Evolutionary conservation across 345 rosid genomes (phyloP), one percentile per base, ranked within the genome.

Genomic region (Eucalyptus regnans): DNA sequence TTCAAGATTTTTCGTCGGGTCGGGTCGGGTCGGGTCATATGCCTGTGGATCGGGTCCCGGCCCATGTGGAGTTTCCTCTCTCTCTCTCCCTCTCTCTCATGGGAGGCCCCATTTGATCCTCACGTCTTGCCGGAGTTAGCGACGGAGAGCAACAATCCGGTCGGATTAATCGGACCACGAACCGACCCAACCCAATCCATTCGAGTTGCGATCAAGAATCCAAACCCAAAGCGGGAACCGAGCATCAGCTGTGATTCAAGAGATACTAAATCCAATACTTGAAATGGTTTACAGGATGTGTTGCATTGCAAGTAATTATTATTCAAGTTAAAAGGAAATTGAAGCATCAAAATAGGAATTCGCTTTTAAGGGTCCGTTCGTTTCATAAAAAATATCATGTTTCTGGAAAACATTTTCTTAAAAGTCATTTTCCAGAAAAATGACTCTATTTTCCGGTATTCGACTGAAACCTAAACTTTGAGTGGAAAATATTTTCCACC

Each of bases 121-220:
- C 7, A 62, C 7, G 2, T 62, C 56, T 52, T 13, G 68, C 33
- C 17, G 4, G n/a, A 62, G n/a, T 62, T 7, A 66, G 6, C 4
- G 11, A 33, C 0, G 6, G 20, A 66, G 37, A 3, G 13, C 44
- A 68, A 9, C 7, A 1, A 33, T 33, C 12, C 2, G 12, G 7
- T 68, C 1, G 2, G 20, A 20, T 31, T 15, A 66, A 66, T 8
- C 2, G 6, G 3, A 17, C 23, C 81, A 17, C 5, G 13, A 9
- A 16, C 8, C 3, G 5, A 10, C 83, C 48, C 3, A 3, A 10
- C 83, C 48, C 2, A 8, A 33, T 14, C 44, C 12, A 37, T 71
- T 33, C 2, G 27, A 71, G 46, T 0, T 18, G 4, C 27, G 27
- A 71, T 37, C 46, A 5, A 22, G 23, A 71, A 71, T 71, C 46